phyloP scores from a whole-genome alignment of 2,329 filamentous ascomycete species.

The Xylariaceae sp. region DNA sequence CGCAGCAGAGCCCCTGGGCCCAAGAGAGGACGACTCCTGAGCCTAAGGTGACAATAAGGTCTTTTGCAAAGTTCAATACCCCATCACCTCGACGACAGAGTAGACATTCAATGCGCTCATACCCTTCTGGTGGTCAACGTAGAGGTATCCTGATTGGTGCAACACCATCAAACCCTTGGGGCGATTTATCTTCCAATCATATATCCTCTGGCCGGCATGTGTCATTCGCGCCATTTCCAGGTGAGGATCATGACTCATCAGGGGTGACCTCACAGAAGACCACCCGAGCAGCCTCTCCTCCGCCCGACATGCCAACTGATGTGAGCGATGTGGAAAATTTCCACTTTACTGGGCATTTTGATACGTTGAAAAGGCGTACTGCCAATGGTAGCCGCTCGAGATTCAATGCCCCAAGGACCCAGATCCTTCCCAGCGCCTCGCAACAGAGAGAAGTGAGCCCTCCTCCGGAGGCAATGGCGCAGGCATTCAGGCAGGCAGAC shows the following conservation, averaged over 20 bases:
- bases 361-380: constrained; percentile 35
- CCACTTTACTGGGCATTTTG: constrained; percentile 46
- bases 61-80: constrained; percentile 49
- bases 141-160: constrained; percentile 19
- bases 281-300: constrained; percentile 36
- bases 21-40: constrained; percentile 33
- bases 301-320: constrained; percentile 32
- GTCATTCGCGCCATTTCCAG: constrained; percentile 29
- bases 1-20: constrained; percentile 29
- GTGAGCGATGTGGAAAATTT: constrained; percentile 26
- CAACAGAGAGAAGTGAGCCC: constrained; percentile 38
- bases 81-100: constrained; percentile 39
- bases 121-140: constrained; percentile 5
- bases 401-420: constrained; percentile 11
- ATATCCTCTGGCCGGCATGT: constrained; percentile 25
- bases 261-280: constrained; percentile 6
- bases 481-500: constrained; percentile 46
- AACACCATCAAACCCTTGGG: constrained; percentile 11
- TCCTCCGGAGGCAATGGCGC: constrained; percentile 41
- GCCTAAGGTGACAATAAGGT: constrained; percentile 44
- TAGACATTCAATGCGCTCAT: constrained; percentile 7
- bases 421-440: constrained; percentile 38
- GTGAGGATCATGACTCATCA: constrained; percentile 19
- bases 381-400: constrained; percentile 1
- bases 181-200: no score